Percentiles rank a stretch among this genome's conserved stretches.
These are phyloP conservation scores for barley (Hordeum vulgare) DNA, from an alignment of 176 grass and related monocot species.

Conservation along the genomic window DNA sequence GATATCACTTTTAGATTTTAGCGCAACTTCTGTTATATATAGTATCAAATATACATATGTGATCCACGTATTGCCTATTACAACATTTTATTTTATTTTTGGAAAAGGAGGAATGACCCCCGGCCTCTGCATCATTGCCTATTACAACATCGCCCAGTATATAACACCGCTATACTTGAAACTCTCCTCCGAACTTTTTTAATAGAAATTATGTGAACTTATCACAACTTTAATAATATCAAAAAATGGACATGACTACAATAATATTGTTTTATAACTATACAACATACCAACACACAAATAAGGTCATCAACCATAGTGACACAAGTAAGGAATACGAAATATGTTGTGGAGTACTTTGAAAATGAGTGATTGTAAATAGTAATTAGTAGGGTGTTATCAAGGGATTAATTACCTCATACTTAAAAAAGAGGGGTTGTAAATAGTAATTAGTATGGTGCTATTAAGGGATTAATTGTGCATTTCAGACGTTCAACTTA, in stretches of 20 bases:
- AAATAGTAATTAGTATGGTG: background rate
- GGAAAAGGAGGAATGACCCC: no score
- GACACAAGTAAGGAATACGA: no score
- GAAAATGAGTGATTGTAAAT: background rate
- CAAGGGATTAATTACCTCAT: background rate
- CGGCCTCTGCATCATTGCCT: no score
- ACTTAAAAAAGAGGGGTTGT: background rate
- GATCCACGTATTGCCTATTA: no score
- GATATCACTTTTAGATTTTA: background rate
- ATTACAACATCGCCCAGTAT: no score
- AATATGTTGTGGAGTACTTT: no score
- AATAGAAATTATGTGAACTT: background rate
- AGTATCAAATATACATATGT: no score
- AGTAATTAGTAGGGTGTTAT: background rate
- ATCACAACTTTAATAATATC: background rate
- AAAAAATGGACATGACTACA: background rate
- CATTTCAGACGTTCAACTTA: background rate
- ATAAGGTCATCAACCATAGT: background rate
- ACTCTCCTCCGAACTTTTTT: background rate
- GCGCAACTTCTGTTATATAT: background rate
- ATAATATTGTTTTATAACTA: background rate
- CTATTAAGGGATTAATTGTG: background rate
- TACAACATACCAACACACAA: background rate
- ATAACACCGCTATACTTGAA: no score
- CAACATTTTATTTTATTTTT: no score